Percentiles rank a stretch among this genome's conserved stretches.
Evolutionary conservation across 345 rosid species (phyloP).

Genomic region (Cardamine chenopodiifolia): DNA sequence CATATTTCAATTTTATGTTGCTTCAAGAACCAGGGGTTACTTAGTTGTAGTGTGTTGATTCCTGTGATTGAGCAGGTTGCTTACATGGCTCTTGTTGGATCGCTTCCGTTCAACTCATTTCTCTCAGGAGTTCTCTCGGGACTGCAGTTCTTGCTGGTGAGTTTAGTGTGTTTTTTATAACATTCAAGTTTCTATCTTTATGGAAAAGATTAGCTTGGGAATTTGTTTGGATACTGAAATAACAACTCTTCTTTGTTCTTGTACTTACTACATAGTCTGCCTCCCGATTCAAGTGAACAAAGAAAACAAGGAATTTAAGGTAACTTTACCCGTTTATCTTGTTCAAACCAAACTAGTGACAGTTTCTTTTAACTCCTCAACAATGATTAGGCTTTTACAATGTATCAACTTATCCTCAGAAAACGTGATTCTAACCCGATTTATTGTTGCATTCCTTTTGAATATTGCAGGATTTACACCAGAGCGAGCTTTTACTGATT

Average conservation of each 20-base stretch:
- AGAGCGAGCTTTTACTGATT: conserved; percentile 79
- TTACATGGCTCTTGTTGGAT: conserved; percentile 89
- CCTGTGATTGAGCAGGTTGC: conserved; percentile 56
- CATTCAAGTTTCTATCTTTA: conserved; percentile 22
- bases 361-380: not conserved
- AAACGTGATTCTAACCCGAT: not conserved
- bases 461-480: conserved; percentile 60
- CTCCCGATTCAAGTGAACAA: conserved; percentile 97
- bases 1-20: not conserved
- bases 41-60: not conserved
- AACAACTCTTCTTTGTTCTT: not conserved
- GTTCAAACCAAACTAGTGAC: not conserved
- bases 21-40: not conserved
- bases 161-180: conserved; percentile 15
- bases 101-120: conserved; percentile 91
- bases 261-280: conserved; percentile 57
- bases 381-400: not conserved
- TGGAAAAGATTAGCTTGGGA: not conserved
- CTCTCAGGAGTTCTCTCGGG: conserved; percentile 87
- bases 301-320: conserved; percentile 92
- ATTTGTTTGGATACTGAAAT: not conserved
- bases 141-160: conserved; percentile 94
- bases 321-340: conserved; percentile 9
- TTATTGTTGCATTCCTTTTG: not conserved
- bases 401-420: not conserved